phyloP scores from a whole-genome alignment of 768 basidiomycete genomes.

The Pleurotus tuoliensis region DNA sequence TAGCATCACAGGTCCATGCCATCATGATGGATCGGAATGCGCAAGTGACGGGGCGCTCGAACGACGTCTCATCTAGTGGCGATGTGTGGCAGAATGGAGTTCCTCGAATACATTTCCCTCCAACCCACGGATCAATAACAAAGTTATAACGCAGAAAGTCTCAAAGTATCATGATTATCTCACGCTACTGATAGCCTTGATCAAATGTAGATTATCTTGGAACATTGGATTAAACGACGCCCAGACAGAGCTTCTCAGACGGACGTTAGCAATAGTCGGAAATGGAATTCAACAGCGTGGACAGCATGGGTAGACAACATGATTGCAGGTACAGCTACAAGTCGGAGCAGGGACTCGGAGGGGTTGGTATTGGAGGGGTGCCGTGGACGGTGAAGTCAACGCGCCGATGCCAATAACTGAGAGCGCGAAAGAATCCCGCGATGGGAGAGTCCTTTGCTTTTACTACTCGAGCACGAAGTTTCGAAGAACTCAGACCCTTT shows the following conservation, averaged over 20 bases:
- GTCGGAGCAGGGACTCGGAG: too few relatives aligned
- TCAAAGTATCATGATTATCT: too few relatives aligned
- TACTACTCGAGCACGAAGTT: constrained; percentile 23
- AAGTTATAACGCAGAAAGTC: not conserved
- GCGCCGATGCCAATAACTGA: constrained; percentile 5
- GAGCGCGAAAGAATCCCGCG: not conserved
- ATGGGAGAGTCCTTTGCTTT: not conserved
- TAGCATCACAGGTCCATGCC: constrained; percentile 46
- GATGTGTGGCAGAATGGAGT: not conserved
- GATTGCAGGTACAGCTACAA: too few relatives aligned
- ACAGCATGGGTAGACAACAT: too few relatives aligned
- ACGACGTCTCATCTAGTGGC: not conserved
- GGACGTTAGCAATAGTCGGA: too few relatives aligned
- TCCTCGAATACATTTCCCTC: constrained; percentile 2
- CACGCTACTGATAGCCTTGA: too few relatives aligned
- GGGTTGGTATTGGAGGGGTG: constrained; percentile 1
- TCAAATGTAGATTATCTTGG: too few relatives aligned
- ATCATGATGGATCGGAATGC: constrained; percentile 77
- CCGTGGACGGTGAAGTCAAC: constrained; percentile 1
- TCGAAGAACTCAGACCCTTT: constrained; percentile 17
- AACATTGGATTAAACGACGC: too few relatives aligned
- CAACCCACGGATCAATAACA: constrained; percentile 4
- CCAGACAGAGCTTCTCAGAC: too few relatives aligned
- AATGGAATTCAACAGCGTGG: too few relatives aligned
- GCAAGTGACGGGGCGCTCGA: constrained; percentile 43